phyloP scores from a whole-genome alignment of 1,284 basidiomycete genomes.

The Tilletia caries region DNA sequence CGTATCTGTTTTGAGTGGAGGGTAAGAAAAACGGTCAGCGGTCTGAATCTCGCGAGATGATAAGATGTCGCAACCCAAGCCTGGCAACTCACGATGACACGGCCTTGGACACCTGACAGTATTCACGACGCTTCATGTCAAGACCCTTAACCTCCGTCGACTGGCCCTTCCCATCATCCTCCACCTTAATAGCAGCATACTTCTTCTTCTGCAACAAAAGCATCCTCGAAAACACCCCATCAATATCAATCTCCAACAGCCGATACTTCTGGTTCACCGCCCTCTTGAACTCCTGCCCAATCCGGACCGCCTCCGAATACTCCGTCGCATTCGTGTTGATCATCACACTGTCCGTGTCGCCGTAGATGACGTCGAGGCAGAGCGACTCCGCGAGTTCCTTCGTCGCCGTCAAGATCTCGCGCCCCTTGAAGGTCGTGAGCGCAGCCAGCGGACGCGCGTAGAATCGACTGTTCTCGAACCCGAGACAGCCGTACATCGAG shows the following conservation, averaged over 20 bases:
- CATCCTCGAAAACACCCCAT: conserved; percentile 88
- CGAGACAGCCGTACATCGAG: conserved; percentile 99
- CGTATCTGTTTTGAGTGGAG: conserved; percentile 17
- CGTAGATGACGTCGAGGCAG: conserved; percentile 91
- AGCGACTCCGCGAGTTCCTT: conserved; percentile 86
- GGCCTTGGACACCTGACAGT: conserved; percentile 83
- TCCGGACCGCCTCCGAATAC: conserved; percentile 80
- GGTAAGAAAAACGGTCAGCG: too few relatives aligned
- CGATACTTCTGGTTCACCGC: conserved; percentile 93
- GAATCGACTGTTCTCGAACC: conserved; percentile 94
- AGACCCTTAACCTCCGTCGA: conserved; percentile 83
- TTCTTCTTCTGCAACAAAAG: conserved; percentile 98
- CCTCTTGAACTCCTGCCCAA: conserved; percentile 88
- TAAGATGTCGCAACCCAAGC: too few relatives aligned
- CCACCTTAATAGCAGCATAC: conserved; percentile 87
- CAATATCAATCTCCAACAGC: conserved; percentile 93
- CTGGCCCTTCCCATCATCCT: conserved; percentile 47
- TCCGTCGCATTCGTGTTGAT: conserved; percentile 93
- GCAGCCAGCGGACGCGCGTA: conserved; percentile 95
- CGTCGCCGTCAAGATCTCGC: conserved; percentile 92
- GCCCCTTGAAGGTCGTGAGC: conserved; percentile 94
- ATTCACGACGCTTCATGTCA: conserved; percentile 98
- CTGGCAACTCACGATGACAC: conserved; percentile 85
- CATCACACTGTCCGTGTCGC: conserved; percentile 98
- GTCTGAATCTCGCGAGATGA: too few relatives aligned